Percentiles rank a stretch among this genome's conserved stretches.
Evolutionary conservation across 2,329 filamentous ascomycete genomes (phyloP).

Genomic region (Talaromyces sp.): DNA sequence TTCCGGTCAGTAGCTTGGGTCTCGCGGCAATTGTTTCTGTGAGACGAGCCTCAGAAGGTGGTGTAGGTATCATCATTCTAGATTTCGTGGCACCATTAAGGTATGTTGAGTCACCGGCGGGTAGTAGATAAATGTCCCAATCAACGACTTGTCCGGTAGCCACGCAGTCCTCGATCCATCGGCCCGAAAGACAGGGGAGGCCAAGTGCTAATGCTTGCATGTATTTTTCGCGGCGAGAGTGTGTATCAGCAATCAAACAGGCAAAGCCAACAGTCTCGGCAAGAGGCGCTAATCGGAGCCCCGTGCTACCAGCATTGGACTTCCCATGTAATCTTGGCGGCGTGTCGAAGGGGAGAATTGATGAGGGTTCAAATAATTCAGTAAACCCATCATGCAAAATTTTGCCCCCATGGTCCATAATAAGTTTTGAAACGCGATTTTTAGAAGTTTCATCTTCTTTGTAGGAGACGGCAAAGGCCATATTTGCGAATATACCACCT

Average conservation of each 20-base stretch:
- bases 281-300: slow-evolving; percentile 58
- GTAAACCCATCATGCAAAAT: slow-evolving; percentile 78
- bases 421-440: slow-evolving; percentile 61
- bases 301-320: slow-evolving; percentile 18
- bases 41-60: slow-evolving; percentile 60
- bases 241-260: slow-evolving; percentile 80
- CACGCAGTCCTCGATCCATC: slow-evolving; percentile 78
- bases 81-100: slow-evolving; percentile 78
- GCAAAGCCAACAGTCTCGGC: slow-evolving; percentile 70
- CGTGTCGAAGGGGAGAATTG: slow-evolving; percentile 32
- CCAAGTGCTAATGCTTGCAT: slow-evolving; percentile 92
- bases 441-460: slow-evolving; percentile 60
- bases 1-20: slow-evolving; percentile 64
- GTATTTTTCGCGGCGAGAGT: slow-evolving; percentile 87
- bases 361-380: slow-evolving; percentile 67
- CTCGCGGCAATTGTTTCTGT: slow-evolving; percentile 60
- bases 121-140: slow-evolving; percentile 81
- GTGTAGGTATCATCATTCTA: slow-evolving; percentile 65
- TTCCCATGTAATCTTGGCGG: slow-evolving; percentile 28
- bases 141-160: slow-evolving; percentile 63
- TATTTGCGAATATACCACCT: slow-evolving; percentile 68
- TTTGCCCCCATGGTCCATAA: slow-evolving; percentile 70
- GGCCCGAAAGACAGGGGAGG: slow-evolving; percentile 78
- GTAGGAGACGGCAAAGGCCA: slow-evolving; percentile 87
- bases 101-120: slow-evolving; percentile 77